Evolutionary conservation across 495 filamentous ascomycete species (phyloP).

Genomic region (Penicillium longicatenatum): DNA sequence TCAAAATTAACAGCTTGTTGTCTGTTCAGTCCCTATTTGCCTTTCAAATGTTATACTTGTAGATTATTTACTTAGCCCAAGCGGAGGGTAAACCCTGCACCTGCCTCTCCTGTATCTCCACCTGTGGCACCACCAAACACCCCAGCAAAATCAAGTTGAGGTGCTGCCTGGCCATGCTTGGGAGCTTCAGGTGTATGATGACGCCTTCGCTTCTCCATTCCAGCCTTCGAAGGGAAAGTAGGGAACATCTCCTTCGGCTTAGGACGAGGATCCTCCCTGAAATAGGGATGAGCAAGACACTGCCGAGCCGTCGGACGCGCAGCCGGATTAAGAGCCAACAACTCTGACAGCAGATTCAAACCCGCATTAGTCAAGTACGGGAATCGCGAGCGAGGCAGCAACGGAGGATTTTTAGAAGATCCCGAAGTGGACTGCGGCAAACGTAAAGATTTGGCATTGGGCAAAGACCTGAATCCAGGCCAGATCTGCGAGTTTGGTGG

Average conservation of each 20-base stretch:
- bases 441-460: conserved; percentile 84
- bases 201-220: conserved; percentile 79
- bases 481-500: conserved; percentile 84
- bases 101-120: conserved; percentile 70
- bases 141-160: conserved; percentile 66
- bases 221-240: conserved; percentile 91
- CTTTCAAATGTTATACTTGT: background rate
- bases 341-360: conserved; percentile 60
- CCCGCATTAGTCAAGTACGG: conserved; percentile 80
- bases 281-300: conserved; percentile 79
- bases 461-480: conserved; percentile 85
- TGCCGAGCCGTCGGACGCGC: conserved; percentile 68
- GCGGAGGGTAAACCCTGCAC: conserved; percentile 80
- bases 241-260: conserved; percentile 87
- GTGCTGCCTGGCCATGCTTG: conserved; percentile 69
- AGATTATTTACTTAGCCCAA: conserved; percentile 48
- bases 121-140: conserved; percentile 78
- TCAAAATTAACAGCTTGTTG: background rate
- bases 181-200: conserved; percentile 85
- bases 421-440: conserved; percentile 55
- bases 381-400: conserved; percentile 68
- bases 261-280: conserved; percentile 83
- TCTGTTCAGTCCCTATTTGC: background rate
- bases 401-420: conserved; percentile 23
- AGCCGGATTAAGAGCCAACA: conserved; percentile 77